phyloP scores from a whole-genome alignment of 495 filamentous ascomycete genomes.

The Penicillium robsamsonii region DNA sequence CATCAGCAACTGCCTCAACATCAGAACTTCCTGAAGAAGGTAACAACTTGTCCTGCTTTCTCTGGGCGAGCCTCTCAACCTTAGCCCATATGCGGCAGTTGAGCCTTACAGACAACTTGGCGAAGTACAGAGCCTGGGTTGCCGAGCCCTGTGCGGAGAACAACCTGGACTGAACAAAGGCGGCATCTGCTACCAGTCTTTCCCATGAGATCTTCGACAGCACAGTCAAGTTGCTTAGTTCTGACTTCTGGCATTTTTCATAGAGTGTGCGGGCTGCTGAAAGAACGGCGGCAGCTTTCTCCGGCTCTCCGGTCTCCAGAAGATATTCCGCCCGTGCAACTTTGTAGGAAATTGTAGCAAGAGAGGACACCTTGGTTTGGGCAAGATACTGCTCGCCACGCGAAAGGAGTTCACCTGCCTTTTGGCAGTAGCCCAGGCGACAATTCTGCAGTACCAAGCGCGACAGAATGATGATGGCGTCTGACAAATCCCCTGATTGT shows the following conservation, averaged over 20 bases:
- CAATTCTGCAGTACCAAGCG: constrained; percentile 69
- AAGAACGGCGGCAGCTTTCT: constrained; percentile 48
- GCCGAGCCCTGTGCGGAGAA: constrained; percentile 62
- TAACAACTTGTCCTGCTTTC: constrained; percentile 32
- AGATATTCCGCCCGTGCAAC: constrained; percentile 74
- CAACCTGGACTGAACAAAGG: constrained; percentile 60
- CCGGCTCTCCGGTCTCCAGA: constrained; percentile 60
- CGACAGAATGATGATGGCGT: constrained; percentile 57
- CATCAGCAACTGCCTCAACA: constrained; percentile 42
- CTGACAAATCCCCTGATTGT: constrained; percentile 48
- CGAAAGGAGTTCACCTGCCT: constrained; percentile 63
- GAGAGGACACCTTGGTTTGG: constrained; percentile 34
- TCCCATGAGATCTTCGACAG: constrained; percentile 45
- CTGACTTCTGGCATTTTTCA: constrained; percentile 33
- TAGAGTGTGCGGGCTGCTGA: constrained; percentile 35
- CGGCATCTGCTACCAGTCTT: constrained; percentile 49
- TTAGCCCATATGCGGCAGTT: constrained; percentile 70
- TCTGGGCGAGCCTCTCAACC: constrained; percentile 53
- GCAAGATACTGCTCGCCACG: constrained; percentile 53
- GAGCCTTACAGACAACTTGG: constrained; percentile 62
- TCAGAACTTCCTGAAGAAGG: constrained; percentile 29
- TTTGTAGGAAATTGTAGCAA: constrained; percentile 57
- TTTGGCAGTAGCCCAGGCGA: constrained; percentile 71
- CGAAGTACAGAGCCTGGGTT: constrained; percentile 62
- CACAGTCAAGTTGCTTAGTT: constrained; percentile 28